Percentiles rank a stretch among this genome's conserved stretches.
These are phyloP conservation scores for Phycomyces blakesleeanus DNA, from an alignment of 192 early-diverging fungal genomes.

Conservation along the genomic window DNA sequence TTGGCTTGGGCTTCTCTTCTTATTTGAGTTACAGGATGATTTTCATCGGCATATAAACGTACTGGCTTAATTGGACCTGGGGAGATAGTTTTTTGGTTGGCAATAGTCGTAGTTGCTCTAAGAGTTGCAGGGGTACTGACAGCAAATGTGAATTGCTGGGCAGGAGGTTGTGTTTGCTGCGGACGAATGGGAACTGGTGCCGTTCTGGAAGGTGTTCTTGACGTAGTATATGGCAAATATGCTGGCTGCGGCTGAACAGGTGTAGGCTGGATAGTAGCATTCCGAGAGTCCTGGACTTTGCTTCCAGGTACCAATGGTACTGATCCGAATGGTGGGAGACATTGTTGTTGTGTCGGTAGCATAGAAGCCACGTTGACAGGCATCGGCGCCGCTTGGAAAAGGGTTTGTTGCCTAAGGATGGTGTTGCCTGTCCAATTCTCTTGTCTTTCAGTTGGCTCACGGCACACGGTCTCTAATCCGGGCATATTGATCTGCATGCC, in stretches of 20 bases:
- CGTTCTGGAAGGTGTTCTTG: background rate
- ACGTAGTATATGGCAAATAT: background rate
- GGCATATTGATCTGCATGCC: conserved; percentile 11
- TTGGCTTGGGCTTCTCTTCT: background rate
- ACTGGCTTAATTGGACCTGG: conserved; percentile 13
- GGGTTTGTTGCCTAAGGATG: too few species aligned
- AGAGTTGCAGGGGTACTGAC: conserved; percentile 25
- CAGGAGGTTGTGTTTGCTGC: conserved; percentile 1
- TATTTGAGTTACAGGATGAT: conserved; percentile 4
- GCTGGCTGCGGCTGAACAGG: background rate
- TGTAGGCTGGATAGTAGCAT: background rate
- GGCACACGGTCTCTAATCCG: background rate
- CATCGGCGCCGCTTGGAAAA: too few species aligned
- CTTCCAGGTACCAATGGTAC: too few species aligned
- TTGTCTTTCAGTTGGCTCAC: background rate
- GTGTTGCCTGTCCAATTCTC: background rate
- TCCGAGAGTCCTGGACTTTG: too few species aligned
- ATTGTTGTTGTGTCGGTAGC: too few species aligned
- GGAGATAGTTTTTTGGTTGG: conserved; percentile 1
- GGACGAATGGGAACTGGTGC: background rate
- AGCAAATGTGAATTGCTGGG: conserved; percentile 22
- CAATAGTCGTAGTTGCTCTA: background rate
- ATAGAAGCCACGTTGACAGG: too few species aligned
- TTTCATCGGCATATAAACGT: conserved; percentile 9
- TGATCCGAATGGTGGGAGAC: too few species aligned